These are phyloP conservation scores for Sphagnurus paluster DNA, from an alignment of 1,284 basidiomycete species.

Conservation along the genomic window DNA sequence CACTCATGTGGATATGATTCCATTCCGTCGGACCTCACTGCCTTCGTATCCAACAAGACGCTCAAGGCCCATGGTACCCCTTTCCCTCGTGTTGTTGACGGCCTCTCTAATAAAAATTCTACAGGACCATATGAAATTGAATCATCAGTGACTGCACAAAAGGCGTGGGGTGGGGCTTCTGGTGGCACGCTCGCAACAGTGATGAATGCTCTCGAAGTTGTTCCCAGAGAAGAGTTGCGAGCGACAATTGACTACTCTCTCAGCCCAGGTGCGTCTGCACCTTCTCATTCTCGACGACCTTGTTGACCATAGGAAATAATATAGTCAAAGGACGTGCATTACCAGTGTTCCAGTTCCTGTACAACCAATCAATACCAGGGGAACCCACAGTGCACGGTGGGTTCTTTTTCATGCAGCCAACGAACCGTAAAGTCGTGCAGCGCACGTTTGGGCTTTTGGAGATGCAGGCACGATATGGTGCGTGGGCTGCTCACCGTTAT, in stretches of 20 bases:
- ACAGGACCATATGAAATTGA: constrained; percentile 26
- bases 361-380: constrained; percentile 47
- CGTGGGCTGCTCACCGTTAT: constrained; percentile 16
- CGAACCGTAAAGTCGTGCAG: constrained; percentile 72
- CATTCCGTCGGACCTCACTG: constrained; percentile 65
- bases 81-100: not conserved
- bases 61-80: constrained; percentile 32
- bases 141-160: constrained; percentile 48
- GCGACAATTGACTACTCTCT: constrained; percentile 48
- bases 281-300: constrained; percentile 2
- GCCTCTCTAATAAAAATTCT: not conserved
- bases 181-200: constrained; percentile 70
- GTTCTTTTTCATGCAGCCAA: constrained; percentile 60
- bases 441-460: constrained; percentile 78
- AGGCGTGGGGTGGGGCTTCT: constrained; percentile 54
- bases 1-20: constrained; percentile 75
- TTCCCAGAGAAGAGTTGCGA: constrained; percentile 39
- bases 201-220: constrained; percentile 46
- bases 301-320: not conserved
- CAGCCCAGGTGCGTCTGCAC: constrained; percentile 49
- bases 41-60: constrained; percentile 52
- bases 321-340: constrained; percentile 43
- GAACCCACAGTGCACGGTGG: constrained; percentile 49
- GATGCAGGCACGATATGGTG: constrained; percentile 25
- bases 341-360: constrained; percentile 41